Conservation (phyloP, 1,284 basidiomycete species). For the Inonotus obliquus region DNA sequence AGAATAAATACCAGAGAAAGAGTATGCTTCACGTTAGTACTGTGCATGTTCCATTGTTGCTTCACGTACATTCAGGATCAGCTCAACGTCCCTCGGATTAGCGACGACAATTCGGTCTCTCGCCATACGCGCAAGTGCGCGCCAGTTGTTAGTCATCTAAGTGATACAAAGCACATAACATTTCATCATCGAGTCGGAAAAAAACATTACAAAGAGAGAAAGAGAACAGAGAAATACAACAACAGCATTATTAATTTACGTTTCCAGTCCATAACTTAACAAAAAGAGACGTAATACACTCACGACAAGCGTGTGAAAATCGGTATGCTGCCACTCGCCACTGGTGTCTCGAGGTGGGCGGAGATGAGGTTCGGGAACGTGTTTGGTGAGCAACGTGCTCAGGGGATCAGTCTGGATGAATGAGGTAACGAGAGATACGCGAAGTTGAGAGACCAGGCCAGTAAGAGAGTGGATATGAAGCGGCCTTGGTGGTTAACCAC, state of each 20-base stretch:
- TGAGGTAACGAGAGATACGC: conserved; percentile 24
- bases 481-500: conserved; percentile 46
- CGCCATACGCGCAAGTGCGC: conserved; percentile 72
- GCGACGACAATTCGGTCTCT: conserved; percentile 66
- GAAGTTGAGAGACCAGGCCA: conserved; percentile 15
- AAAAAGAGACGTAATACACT: conserved; percentile 27
- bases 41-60: background rate
- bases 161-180: background rate
- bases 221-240: background rate
- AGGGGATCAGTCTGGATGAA: conserved; percentile 73
- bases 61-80: conserved; percentile 60
- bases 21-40: background rate
- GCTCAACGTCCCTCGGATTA: conserved; percentile 57
- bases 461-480: conserved; percentile 13
- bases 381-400: conserved; percentile 72
- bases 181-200: background rate
- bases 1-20: background rate
- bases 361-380: conserved; percentile 67
- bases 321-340: conserved; percentile 65
- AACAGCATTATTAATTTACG: conserved; percentile 14
- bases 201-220: background rate
- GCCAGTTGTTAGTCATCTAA: conserved; percentile 82
- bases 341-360: conserved; percentile 66
- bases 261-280: conserved; percentile 12
- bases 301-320: conserved; percentile 75